A percentile compares a stretch with the other conserved stretches of the same genome.
Conservation (phyloP, 805 yeast genomes). For the Suhomyces xylopsoci region DNA sequence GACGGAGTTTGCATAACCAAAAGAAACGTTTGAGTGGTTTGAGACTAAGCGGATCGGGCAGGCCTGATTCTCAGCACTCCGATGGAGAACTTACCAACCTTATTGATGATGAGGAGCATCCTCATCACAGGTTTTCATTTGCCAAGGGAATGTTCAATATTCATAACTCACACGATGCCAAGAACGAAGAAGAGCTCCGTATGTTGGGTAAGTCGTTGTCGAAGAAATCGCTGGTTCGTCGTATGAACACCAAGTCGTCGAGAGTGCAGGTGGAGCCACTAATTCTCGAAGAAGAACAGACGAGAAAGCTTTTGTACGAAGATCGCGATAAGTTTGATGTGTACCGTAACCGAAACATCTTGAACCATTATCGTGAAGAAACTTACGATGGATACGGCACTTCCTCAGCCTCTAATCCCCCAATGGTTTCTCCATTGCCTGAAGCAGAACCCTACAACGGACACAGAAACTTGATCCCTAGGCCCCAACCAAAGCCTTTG, state of each 20-base stretch:
- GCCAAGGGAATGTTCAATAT: slow-evolving; percentile 4
- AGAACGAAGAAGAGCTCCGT: slow-evolving; percentile 30
- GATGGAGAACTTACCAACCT: slow-evolving; percentile 1
- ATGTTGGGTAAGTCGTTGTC: slow-evolving; percentile 37
- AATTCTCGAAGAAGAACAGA: slow-evolving; percentile 16
- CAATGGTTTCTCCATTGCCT: not conserved
- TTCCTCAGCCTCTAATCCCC: not conserved
- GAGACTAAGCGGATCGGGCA: not conserved
- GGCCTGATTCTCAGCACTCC: not conserved
- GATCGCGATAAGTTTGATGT: slow-evolving; percentile 4
- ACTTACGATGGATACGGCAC: slow-evolving; percentile 26
- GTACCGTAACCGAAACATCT: slow-evolving; percentile 1
- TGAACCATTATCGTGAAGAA: slow-evolving; percentile 22
- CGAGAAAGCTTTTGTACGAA: slow-evolving; percentile 20
- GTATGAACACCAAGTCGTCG: slow-evolving; percentile 5
- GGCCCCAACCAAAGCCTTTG: not conserved
- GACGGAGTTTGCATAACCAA: not conserved
- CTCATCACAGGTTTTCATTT: not conserved
- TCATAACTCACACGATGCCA: slow-evolving; percentile 8
- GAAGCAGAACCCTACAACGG: not conserved
- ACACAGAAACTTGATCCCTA: not conserved
- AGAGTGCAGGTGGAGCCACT: not conserved
- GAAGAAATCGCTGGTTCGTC: slow-evolving; percentile 30
- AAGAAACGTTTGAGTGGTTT: slow-evolving; percentile 1
- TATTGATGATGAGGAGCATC: not conserved